phyloP scores from a whole-genome alignment of 2,329 filamentous ascomycete genomes.

The Fusarium solani-melongenae region DNA sequence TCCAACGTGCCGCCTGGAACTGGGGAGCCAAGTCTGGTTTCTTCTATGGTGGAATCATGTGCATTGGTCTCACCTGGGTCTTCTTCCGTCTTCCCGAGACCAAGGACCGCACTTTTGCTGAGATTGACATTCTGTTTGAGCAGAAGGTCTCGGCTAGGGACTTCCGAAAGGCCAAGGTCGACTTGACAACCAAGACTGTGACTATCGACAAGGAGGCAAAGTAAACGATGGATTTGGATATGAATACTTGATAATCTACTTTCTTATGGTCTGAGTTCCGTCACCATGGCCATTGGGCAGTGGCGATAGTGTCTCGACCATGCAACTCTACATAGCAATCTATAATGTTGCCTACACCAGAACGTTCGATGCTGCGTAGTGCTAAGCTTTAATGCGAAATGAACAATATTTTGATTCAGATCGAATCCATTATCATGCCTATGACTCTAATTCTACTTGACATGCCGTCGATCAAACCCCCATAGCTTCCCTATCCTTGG shows the following conservation, averaged over 20 bases:
- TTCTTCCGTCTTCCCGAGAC: slow-evolving; percentile 67
- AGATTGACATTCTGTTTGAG: slow-evolving; percentile 67
- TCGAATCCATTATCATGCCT: not conserved
- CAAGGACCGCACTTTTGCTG: slow-evolving; percentile 62
- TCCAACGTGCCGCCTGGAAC: slow-evolving; percentile 57
- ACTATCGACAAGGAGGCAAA: not conserved
- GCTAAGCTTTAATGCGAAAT: not conserved
- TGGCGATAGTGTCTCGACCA: not conserved
- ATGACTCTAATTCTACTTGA: not conserved
- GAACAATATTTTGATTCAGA: not conserved
- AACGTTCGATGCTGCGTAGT: not conserved
- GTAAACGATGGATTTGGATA: not conserved
- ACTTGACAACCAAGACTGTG: slow-evolving; percentile 15
- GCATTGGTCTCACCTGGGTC: slow-evolving; percentile 59
- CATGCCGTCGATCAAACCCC: not conserved
- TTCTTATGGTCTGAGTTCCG: not conserved
- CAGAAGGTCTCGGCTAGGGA: slow-evolving; percentile 54
- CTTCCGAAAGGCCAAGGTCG: slow-evolving; percentile 49
- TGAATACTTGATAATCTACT: not conserved
- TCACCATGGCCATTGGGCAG: not conserved
- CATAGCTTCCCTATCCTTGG: not conserved
- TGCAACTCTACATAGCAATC: not conserved
- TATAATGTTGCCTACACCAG: not conserved
- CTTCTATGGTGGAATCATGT: slow-evolving; percentile 57
- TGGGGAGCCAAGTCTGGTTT: slow-evolving; percentile 61